phyloP scores from a whole-genome alignment of 2,329 filamentous ascomycete species.

The Aureobasidium sp. region DNA sequence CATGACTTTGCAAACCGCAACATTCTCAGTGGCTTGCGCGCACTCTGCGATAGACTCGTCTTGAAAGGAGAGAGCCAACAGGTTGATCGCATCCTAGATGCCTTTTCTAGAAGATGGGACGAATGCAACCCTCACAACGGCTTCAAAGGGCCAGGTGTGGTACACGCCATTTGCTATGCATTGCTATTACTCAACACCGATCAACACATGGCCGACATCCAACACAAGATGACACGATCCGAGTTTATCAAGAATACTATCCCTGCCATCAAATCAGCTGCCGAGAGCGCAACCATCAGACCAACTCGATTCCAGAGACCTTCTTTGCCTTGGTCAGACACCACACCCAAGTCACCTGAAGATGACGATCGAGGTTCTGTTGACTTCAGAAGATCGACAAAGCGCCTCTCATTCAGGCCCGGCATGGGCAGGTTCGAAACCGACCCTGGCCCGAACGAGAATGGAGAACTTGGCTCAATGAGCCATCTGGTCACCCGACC shows the following conservation, averaged over 20 bases:
- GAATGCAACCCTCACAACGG: slow-evolving; percentile 87
- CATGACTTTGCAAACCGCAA: slow-evolving; percentile 80
- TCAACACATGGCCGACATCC: slow-evolving; percentile 88
- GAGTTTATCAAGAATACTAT: slow-evolving; percentile 97
- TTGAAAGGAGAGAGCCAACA: slow-evolving; percentile 92
- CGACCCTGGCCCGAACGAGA: slow-evolving; percentile 9
- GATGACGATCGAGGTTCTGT: slow-evolving; percentile 26
- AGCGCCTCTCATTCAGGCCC: slow-evolving; percentile 37
- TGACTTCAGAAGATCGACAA: slow-evolving; percentile 30
- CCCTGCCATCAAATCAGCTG: slow-evolving; percentile 69
- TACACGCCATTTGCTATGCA: slow-evolving; percentile 96
- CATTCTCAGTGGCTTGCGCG: slow-evolving; percentile 68
- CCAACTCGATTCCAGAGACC: slow-evolving; percentile 20
- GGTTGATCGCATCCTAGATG: slow-evolving; percentile 86
- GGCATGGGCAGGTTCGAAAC: slow-evolving; percentile 25
- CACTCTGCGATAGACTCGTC: slow-evolving; percentile 71
- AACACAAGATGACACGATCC: slow-evolving; percentile 87
- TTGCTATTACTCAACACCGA: slow-evolving; percentile 93
- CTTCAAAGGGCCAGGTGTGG: slow-evolving; percentile 84
- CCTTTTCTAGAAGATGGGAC: slow-evolving; percentile 85
- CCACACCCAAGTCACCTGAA: slow-evolving; percentile 17
- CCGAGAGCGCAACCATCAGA: slow-evolving; percentile 37
- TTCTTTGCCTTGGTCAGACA: slow-evolving; percentile 25
- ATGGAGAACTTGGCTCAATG: slow-evolving; percentile 42
- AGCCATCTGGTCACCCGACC: slow-evolving; percentile 71